Evolutionary conservation across 257 asterid species (phyloP).

Genomic region (Solanum megistacrolobum): DNA sequence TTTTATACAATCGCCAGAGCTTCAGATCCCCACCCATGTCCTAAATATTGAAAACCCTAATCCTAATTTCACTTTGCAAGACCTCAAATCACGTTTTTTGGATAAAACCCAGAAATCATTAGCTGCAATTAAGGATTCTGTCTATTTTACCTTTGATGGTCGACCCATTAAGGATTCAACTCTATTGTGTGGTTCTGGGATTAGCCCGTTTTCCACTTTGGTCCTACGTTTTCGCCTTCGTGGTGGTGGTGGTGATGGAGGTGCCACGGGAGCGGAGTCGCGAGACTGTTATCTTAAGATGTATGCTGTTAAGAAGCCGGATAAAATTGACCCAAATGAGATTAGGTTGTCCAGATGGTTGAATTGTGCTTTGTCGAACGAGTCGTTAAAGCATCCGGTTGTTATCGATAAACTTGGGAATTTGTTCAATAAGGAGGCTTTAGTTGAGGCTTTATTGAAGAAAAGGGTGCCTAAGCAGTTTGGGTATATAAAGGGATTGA

Average conservation of each 20-base stretch:
- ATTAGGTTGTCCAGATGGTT: slow-evolving; percentile 65
- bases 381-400: slow-evolving; percentile 68
- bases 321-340: slow-evolving; percentile 77
- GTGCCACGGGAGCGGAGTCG: slow-evolving; percentile 94
- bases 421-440: slow-evolving; percentile 79
- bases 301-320: slow-evolving; percentile 82
- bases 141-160: slow-evolving; percentile 60
- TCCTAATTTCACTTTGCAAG: slow-evolving; percentile 43
- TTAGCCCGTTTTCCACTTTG: slow-evolving; percentile 52
- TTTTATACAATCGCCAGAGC: slow-evolving; percentile 54
- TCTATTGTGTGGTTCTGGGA: slow-evolving; percentile 10
- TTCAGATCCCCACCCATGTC: slow-evolving; percentile 42
- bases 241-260: slow-evolving; percentile 97
- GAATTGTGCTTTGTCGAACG: slow-evolving; percentile 73
- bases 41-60: slow-evolving; percentile 29
- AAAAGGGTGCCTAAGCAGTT: slow-evolving; percentile 77
- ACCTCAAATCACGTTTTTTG: slow-evolving; percentile 40
- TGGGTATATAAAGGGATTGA: slow-evolving; percentile 77
- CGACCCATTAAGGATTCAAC: slow-evolving; percentile 44
- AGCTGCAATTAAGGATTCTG: slow-evolving; percentile 3
- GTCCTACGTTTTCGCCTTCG: slow-evolving; percentile 40
- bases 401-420: slow-evolving; percentile 79
- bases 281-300: slow-evolving; percentile 81
- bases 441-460: slow-evolving; percentile 76
- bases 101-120: slow-evolving; percentile 19